A percentile compares a stretch with the other conserved stretches of the same genome.
Evolutionary conservation across 352 stramenopile species (phyloP).

Genomic region (Pythium utonaiense): DNA sequence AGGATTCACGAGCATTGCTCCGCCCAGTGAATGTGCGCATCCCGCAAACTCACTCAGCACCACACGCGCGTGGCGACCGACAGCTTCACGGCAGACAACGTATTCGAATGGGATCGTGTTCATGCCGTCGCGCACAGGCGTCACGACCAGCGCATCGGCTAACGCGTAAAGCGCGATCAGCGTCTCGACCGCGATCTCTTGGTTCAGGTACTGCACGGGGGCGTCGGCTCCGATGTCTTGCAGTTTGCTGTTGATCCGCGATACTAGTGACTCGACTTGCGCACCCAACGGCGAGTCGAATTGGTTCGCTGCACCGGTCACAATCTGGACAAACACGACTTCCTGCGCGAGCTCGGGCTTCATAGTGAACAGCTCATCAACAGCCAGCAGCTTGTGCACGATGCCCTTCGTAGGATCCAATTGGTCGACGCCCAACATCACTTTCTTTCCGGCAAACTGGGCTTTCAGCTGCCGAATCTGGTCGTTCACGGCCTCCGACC

Average conservation of each 20-base stretch:
- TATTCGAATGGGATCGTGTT: constrained; percentile 91
- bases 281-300: constrained; percentile 69
- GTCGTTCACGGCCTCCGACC: constrained; percentile 60
- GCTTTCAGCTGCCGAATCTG: constrained; percentile 50
- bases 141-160: constrained; percentile 81
- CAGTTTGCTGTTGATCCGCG: constrained; percentile 90
- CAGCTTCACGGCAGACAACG: constrained; percentile 79
- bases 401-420: constrained; percentile 89
- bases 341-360: constrained; percentile 91
- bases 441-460: constrained; percentile 78
- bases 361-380: constrained; percentile 85
- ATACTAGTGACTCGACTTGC: constrained; percentile 88
- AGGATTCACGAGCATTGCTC: constrained; percentile 84
- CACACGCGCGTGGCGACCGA: constrained; percentile 66
- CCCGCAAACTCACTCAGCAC: constrained; percentile 91
- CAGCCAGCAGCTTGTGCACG: constrained; percentile 87
- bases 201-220: constrained; percentile 90
- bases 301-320: constrained; percentile 43
- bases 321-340: constrained; percentile 94
- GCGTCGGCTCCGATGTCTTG: constrained; percentile 84
- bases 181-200: constrained; percentile 81
- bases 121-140: constrained; percentile 88
- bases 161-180: constrained; percentile 87
- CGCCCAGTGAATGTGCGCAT: constrained; percentile 81
- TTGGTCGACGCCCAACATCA: constrained; percentile 84